Percentiles rank a stretch among this genome's conserved stretches.
These are phyloP conservation scores for Fusarium papillatum DNA, from an alignment of 2,329 filamentous ascomycete species.

Conservation along the genomic window DNA sequence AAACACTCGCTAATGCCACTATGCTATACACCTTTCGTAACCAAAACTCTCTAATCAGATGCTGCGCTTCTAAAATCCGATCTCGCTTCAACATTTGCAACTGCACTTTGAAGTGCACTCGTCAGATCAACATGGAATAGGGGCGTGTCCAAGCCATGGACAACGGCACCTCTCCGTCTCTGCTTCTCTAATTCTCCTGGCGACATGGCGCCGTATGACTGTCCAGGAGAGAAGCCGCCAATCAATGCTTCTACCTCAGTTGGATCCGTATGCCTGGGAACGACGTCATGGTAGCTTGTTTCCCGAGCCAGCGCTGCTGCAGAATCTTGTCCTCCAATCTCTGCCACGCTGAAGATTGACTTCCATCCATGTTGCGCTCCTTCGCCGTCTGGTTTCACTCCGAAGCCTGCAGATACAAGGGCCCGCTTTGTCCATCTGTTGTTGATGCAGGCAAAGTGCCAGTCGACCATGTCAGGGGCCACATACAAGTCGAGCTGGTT, in stretches of 20 bases:
- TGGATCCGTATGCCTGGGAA: slow-evolving; percentile 47
- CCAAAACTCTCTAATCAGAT: slow-evolving; percentile 1
- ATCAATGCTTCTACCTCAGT: slow-evolving; percentile 54
- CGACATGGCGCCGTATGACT: slow-evolving; percentile 33
- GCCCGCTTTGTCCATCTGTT: slow-evolving; percentile 94
- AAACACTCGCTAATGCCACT: slow-evolving; percentile 1
- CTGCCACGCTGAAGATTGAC: slow-evolving; percentile 94
- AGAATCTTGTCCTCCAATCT: slow-evolving; percentile 80
- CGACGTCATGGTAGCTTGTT: slow-evolving; percentile 60
- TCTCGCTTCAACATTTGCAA: slow-evolving; percentile 80
- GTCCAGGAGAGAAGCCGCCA: slow-evolving; percentile 10
- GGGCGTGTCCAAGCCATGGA: slow-evolving; percentile 90
- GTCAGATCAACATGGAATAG: slow-evolving; percentile 96
- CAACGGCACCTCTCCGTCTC: slow-evolving; percentile 70
- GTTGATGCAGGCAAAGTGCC: slow-evolving; percentile 95
- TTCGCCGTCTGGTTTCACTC: slow-evolving; percentile 65
- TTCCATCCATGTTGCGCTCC: slow-evolving; percentile 81
- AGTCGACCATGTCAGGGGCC: slow-evolving; percentile 85
- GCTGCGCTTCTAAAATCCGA: slow-evolving; percentile 46
- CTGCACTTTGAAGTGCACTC: slow-evolving; percentile 87
- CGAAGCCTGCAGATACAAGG: slow-evolving; percentile 89
- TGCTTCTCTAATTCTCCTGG: slow-evolving; percentile 49
- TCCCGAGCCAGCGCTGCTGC: slow-evolving; percentile 78
- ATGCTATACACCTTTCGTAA: not conserved
- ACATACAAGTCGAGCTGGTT: slow-evolving; percentile 93